phyloP scores from a whole-genome alignment of 1,284 basidiomycete species.

The Papiliotrema fonsecae region DNA sequence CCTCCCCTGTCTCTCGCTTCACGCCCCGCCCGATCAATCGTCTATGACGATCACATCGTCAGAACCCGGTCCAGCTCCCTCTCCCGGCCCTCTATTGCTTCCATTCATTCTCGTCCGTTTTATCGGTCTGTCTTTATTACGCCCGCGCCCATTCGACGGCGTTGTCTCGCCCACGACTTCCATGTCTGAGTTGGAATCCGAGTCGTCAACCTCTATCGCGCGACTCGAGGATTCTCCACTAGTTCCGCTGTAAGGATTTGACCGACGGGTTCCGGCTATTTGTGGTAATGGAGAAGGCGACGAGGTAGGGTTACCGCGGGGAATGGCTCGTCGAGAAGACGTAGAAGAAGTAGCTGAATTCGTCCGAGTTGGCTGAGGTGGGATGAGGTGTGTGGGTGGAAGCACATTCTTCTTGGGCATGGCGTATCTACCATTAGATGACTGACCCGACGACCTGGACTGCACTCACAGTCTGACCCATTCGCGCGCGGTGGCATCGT shows the following conservation, averaged over 20 bases:
- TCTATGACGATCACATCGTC: slow-evolving; percentile 40
- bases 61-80: slow-evolving; percentile 1
- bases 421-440: slow-evolving; percentile 26
- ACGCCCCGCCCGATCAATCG: slow-evolving; percentile 11
- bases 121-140: slow-evolving; percentile 1
- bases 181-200: slow-evolving; percentile 8
- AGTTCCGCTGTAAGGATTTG: slow-evolving; percentile 6
- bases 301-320: slow-evolving; percentile 1
- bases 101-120: slow-evolving; percentile 1
- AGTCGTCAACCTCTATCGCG: slow-evolving; percentile 1
- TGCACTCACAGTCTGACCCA: slow-evolving; percentile 62
- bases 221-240: slow-evolving; percentile 5
- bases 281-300: slow-evolving; percentile 9
- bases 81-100: neutral
- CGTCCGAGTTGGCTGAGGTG: slow-evolving; percentile 4
- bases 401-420: slow-evolving; percentile 16
- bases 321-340: slow-evolving; percentile 3
- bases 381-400: too few species aligned
- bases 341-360: slow-evolving; percentile 8
- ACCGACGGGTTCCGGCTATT: slow-evolving; percentile 21
- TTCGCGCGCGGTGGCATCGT: slow-evolving; percentile 87
- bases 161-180: neutral
- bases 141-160: neutral
- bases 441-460: neutral
- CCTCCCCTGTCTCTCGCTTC: neutral